A percentile compares a stretch with the other conserved stretches of the same genome.
phyloP scores from a whole-genome alignment of 2,329 filamentous ascomycete species.

The Harringtonia aguacate region DNA sequence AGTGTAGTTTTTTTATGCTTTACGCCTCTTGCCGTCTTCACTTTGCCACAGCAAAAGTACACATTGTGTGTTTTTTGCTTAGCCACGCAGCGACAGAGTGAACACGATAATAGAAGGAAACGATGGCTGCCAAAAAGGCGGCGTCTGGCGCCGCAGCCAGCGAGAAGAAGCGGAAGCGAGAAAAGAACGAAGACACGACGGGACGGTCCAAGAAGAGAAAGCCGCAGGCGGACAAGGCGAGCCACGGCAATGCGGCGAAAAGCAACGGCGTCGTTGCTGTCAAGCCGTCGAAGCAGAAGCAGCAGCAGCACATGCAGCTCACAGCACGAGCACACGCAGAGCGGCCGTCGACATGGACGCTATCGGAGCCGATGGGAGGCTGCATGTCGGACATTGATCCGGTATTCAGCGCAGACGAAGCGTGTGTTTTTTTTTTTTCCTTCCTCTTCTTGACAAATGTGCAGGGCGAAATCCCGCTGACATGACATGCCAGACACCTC shows the following conservation, averaged over 20 bases:
- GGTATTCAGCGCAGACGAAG: slow-evolving; percentile 49
- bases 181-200: slow-evolving; percentile 18
- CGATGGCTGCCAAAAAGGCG: slow-evolving; percentile 13
- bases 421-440: slow-evolving; percentile 28
- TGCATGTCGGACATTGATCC: slow-evolving; percentile 55
- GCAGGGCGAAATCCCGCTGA: not conserved
- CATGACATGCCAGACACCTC: slow-evolving; percentile 39
- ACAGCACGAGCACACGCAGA: too few relatives aligned
- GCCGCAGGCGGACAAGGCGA: slow-evolving; percentile 2
- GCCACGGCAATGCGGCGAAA: not conserved
- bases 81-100: not conserved
- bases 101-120: not conserved
- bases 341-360: slow-evolving; percentile 34
- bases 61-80: not conserved
- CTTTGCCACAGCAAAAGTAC: not conserved
- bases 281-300: not conserved
- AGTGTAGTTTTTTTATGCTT: not conserved
- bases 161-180: slow-evolving; percentile 21
- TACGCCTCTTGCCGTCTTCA: too few relatives aligned
- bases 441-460: too few relatives aligned
- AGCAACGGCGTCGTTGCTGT: not conserved
- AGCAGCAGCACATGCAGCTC: not conserved
- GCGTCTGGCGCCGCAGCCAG: slow-evolving; percentile 16
- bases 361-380: slow-evolving; percentile 55
- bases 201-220: slow-evolving; percentile 11